These are phyloP conservation scores for Gaertneriomyces semiglobifer DNA, from an alignment of 192 early-diverging fungal genomes.

Conservation along the genomic window DNA sequence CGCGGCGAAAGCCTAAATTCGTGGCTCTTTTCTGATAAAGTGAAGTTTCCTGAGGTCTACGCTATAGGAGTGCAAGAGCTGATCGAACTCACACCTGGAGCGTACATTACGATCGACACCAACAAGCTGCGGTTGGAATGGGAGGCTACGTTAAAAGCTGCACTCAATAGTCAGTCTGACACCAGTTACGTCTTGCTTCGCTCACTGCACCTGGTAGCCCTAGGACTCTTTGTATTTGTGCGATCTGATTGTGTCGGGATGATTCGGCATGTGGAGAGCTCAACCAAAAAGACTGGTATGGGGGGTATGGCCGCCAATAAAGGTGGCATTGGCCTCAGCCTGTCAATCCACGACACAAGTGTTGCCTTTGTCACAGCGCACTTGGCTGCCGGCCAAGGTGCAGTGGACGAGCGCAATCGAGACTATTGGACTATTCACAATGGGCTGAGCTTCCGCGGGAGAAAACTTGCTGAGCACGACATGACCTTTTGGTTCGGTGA, in stretches of 20 bases:
- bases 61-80: slow-evolving; percentile 95
- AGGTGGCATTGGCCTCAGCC: slow-evolving; percentile 88
- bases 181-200: slow-evolving; percentile 73
- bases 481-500: slow-evolving; percentile 81
- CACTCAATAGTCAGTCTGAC: slow-evolving; percentile 34
- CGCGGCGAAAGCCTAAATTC: slow-evolving; percentile 44
- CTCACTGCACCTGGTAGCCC: slow-evolving; percentile 85
- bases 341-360: slow-evolving; percentile 81
- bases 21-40: slow-evolving; percentile 58
- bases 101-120: slow-evolving; percentile 51
- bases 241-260: slow-evolving; percentile 61
- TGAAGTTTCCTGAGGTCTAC: slow-evolving; percentile 67
- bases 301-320: slow-evolving; percentile 97
- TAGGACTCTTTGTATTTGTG: slow-evolving; percentile 85
- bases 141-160: slow-evolving; percentile 34
- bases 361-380: slow-evolving; percentile 92
- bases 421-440: slow-evolving; percentile 79
- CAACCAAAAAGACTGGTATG: slow-evolving; percentile 89
- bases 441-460: slow-evolving; percentile 71
- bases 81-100: slow-evolving; percentile 77
- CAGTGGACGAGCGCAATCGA: slow-evolving; percentile 74
- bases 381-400: slow-evolving; percentile 79
- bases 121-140: slow-evolving; percentile 38
- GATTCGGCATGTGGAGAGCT: slow-evolving; percentile 79
- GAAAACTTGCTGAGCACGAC: slow-evolving; percentile 72